Percentiles rank a stretch among this genome's conserved stretches.
Conservation (phyloP, 805 yeast genomes). For the Starmerella davenportii region DNA sequence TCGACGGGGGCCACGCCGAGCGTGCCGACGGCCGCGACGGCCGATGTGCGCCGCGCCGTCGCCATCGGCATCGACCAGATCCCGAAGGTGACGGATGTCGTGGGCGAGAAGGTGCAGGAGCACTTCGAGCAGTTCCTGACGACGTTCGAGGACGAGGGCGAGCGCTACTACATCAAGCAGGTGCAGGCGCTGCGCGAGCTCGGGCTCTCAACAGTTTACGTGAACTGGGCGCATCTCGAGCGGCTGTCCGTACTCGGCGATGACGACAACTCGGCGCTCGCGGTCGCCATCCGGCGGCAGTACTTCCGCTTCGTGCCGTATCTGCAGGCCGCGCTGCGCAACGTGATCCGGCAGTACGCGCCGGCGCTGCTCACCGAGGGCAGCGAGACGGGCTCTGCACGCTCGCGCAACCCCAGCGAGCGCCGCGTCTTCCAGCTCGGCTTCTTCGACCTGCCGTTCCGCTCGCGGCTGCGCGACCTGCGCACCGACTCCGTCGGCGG, state of each 20-base stretch:
- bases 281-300: conserved; percentile 76
- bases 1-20: conserved; percentile 11
- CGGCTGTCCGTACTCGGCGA: conserved; percentile 32
- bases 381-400: conserved; percentile 22
- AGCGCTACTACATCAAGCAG: conserved; percentile 52
- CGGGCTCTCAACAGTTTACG: conserved; percentile 60
- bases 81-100: conserved; percentile 72
- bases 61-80: conserved; percentile 25
- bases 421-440: conserved; percentile 67
- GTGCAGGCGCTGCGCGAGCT: conserved; percentile 61
- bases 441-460: conserved; percentile 66
- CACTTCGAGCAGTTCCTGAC: conserved; percentile 72
- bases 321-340: conserved; percentile 52
- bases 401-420: conserved; percentile 7
- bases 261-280: conserved; percentile 53
- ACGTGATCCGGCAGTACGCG: conserved; percentile 53
- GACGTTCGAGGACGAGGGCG: conserved; percentile 34
- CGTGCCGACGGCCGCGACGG: neutral
- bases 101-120: conserved; percentile 87
- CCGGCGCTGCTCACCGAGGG: conserved; percentile 34
- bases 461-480: conserved; percentile 73
- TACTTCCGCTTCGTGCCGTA: conserved; percentile 86
- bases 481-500: conserved; percentile 79
- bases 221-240: conserved; percentile 66
- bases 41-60: conserved; percentile 11